Evolutionary conservation across 192 early-diverging fungal genomes (phyloP), one percentile per base, ranked within the genome.

Genomic region (Radiomyces spectabilis): DNA sequence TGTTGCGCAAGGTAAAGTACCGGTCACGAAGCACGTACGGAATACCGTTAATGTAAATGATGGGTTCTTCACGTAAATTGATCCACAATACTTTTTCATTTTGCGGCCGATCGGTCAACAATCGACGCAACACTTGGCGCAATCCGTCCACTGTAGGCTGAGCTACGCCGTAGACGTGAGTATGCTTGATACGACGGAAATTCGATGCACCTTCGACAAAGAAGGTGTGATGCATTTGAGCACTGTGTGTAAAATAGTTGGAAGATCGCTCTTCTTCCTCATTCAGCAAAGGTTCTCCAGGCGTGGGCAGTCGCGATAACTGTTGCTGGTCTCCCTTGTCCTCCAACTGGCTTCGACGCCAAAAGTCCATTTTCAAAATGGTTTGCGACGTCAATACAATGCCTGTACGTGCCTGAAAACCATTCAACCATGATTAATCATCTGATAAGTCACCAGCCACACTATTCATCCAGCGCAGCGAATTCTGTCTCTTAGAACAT

Each of bases 41-140:
- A n/a, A 78, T 65, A 19, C 78, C 78, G 46, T 81, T 81, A 42
- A 85, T 72, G 53, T 85, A 85, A 21, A 81, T 78, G 22, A 85
- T 70, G 9, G 83, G 83, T 44, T 85, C 83, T 55, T 85, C 83
- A 30, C 83, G 67, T n/a, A 83, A 46, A 53, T 85, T 85, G 43
- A 82, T 81, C 79, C 79, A 81, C n/a, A 78, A 35, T 21, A 82
- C 63, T 9, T 51, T 60, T 27, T 48, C 53, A 38, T 55, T 42
- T 4, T 41, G 45, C 6, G 41, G 42, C 3, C 18, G 29, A 30
- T 64, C 50, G 0, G 32, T 51, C 4, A 50, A 9, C 8, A 66
- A 51, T 25, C 41, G 51, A 9, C 51, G 44, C 15, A 83, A 46
- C 0, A 85, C 70, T 21, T 67, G 72, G 30, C 73, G 67, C 24